These are phyloP conservation scores for Astrothelium macrocarpum DNA, from an alignment of 495 filamentous ascomycete genomes.

Conservation along the genomic window DNA sequence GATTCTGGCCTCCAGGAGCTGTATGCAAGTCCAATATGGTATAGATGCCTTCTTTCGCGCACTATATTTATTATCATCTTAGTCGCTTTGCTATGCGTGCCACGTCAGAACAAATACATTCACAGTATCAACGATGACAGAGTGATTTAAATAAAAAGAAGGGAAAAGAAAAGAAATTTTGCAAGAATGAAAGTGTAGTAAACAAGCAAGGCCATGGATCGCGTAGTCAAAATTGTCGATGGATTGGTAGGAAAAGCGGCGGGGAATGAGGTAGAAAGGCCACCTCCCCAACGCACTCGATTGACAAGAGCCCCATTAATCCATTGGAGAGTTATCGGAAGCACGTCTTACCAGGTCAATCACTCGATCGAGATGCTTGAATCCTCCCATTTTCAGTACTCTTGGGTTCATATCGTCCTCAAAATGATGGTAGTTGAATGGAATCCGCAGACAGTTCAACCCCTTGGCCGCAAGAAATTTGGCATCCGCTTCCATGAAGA, in stretches of 20 bases:
- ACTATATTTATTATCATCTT: conserved; percentile 23
- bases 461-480: conserved; percentile 49
- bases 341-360: conserved; percentile 33
- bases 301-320: no score
- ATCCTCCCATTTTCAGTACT: conserved; percentile 47
- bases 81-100: neutral
- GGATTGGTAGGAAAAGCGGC: no score
- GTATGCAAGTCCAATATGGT: conserved; percentile 57
- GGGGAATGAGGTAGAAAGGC: no score
- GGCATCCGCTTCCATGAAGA: conserved; percentile 53
- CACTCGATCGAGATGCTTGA: conserved; percentile 51
- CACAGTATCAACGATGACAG: neutral
- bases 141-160: neutral
- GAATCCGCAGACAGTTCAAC: conserved; percentile 54
- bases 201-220: no score
- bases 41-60: conserved; percentile 48
- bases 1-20: conserved; percentile 54
- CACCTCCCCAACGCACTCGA: no score
- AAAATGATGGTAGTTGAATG: conserved; percentile 58
- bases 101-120: neutral
- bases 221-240: no score
- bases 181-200: no score
- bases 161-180: conserved; percentile 17
- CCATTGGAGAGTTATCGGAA: no score
- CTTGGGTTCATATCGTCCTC: conserved; percentile 54